phyloP scores from a whole-genome alignment of 768 basidiomycete species.

The Tylopilus rubrobrunneus region DNA sequence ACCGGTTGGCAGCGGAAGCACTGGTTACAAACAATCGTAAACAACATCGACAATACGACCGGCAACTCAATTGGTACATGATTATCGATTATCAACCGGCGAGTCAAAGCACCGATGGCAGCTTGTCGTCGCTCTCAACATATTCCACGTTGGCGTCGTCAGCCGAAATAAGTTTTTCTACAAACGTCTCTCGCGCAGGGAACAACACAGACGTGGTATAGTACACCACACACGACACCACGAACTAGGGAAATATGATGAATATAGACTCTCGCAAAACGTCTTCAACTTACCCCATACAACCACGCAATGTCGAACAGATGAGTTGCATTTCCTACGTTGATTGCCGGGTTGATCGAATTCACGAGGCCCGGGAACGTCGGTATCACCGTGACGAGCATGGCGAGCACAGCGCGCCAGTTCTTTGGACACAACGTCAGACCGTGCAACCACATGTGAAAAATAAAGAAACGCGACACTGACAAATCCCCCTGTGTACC shows the following conservation, averaged over 20 bases:
- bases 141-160: conserved; percentile 13
- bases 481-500: conserved; percentile 73
- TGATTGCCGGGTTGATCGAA: conserved; percentile 63
- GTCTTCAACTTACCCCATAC: conserved; percentile 57
- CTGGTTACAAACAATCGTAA: conserved; percentile 20
- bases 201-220: conserved; percentile 29
- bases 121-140: not conserved
- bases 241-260: conserved; percentile 15
- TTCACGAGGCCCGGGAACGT: conserved; percentile 75
- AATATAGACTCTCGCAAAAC: not conserved
- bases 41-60: not conserved
- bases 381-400: conserved; percentile 65
- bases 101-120: not conserved
- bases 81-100: no score
- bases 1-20: not conserved
- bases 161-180: conserved; percentile 27
- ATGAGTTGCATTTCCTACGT: conserved; percentile 54
- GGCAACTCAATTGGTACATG: no score
- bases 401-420: conserved; percentile 70
- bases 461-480: conserved; percentile 5
- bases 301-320: conserved; percentile 76
- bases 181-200: conserved; percentile 28
- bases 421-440: conserved; percentile 45
- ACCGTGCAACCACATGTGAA: not conserved
- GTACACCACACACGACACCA: conserved; percentile 27